Base-by-base conservation (phyloP, 116 monocot genomes). In the Papilionanthe hybrid region DNA sequence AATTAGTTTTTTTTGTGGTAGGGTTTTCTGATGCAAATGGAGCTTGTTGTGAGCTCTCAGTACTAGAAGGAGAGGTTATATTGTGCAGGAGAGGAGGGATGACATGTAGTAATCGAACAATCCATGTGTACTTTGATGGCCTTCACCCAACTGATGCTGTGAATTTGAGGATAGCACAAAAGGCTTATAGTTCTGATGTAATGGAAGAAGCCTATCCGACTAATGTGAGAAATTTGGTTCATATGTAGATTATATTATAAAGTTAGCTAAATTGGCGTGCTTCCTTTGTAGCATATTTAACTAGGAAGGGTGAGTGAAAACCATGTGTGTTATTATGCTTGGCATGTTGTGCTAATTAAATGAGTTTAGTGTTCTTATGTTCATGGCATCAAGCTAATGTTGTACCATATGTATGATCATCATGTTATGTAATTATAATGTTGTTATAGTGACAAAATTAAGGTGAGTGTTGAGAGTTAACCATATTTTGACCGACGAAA, bases 71-170 rank as follows among this genome's bases (percentile, higher is more conserved):
- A 66, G 77, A 73, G 22, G 85, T 85, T 43, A 75, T 87, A 30
- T 73, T 91, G 5, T 92, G 92, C 79, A 73, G 76, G 29, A 83
- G 76, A 25, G 75, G 78, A 28, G 92, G 92, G 18, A 53, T 28
- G 4, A 78, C 82, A 5, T 89, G 89, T 80, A 32, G 73, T 0
- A 73, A 84, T 58, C 42, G 92, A 22, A 55, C 15, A 9, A 30
- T 11, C 0, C 76, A 86, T 37, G 85, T 89, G 9, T 92, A 83
- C 87, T 92, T 92, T 50, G 92, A 92, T 42, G 92, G 92, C 22
- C 87, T 92, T 32, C 92, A 92, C 81, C 89, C 89, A 0, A 92
- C 92, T 0, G 92, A 92, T 32, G 92, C 87, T 11, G 89, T 92
- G 4, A 89, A 92, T 45, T 47, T 50, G 22, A 82, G 41, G 85